Conservation (phyloP, 1,284 basidiomycete species). For the Ustilago sp. region DNA sequence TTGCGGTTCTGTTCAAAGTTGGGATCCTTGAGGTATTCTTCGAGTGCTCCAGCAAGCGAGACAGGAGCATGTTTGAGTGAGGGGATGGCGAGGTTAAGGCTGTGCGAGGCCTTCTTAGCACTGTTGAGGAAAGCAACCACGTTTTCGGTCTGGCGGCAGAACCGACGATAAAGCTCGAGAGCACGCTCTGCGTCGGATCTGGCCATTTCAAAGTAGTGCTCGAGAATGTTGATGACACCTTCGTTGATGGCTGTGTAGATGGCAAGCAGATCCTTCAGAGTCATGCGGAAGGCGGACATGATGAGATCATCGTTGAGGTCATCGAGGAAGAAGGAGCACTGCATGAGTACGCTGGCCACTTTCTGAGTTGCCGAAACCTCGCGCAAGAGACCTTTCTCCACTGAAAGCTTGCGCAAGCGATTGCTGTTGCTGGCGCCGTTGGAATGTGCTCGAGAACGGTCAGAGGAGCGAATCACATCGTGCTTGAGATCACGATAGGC, state of each 20-base stretch:
- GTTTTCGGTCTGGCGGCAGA: constrained; percentile 92
- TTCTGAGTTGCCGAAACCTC: constrained; percentile 92
- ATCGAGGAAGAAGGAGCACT: constrained; percentile 94
- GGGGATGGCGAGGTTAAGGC: constrained; percentile 92
- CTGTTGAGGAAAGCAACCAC: constrained; percentile 95
- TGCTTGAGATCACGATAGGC: constrained; percentile 91
- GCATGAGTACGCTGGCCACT: constrained; percentile 86
- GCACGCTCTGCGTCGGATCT: constrained; percentile 88
- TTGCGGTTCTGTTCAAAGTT: constrained; percentile 93
- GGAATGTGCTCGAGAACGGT: constrained; percentile 75
- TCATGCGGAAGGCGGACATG: constrained; percentile 87
- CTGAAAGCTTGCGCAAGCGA: constrained; percentile 88
- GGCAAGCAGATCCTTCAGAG: constrained; percentile 96
- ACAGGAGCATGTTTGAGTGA: constrained; percentile 96
- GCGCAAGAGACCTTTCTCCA: constrained; percentile 92
- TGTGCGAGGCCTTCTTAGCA: constrained; percentile 89
- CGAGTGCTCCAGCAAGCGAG: constrained; percentile 87
- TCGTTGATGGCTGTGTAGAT: constrained; percentile 97
- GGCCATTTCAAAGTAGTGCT: constrained; percentile 99
- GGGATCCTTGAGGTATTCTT: constrained; percentile 95
- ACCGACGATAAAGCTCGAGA: constrained; percentile 88
- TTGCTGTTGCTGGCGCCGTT: constrained; percentile 62
- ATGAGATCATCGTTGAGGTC: constrained; percentile 91
- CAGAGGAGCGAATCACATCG: constrained; percentile 89
- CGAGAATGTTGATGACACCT: constrained; percentile 92